A percentile compares a stretch with the other conserved stretches of the same genome.
Evolutionary conservation across 2,329 filamentous ascomycete species (phyloP).

Genomic region (Purpureocillium takamizusanense): DNA sequence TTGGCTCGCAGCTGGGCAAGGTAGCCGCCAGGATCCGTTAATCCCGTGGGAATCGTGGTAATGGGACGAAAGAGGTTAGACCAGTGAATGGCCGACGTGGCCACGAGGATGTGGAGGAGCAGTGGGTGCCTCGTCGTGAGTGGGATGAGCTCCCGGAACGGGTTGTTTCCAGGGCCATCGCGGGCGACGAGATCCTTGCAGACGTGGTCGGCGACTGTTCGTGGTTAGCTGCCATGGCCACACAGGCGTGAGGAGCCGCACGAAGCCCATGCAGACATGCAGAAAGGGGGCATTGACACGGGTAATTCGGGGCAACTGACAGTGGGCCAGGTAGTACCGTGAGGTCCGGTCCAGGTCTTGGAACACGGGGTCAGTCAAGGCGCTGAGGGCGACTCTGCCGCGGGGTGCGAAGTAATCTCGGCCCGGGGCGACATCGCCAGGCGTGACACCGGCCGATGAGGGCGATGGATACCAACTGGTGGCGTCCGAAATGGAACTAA

Average conservation of each 20-base stretch:
- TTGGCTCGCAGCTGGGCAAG: conserved; percentile 26
- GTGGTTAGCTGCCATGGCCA: conserved; percentile 10
- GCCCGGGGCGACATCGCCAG: too few species aligned
- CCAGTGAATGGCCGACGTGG: conserved; percentile 40
- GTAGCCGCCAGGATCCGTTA: conserved; percentile 26
- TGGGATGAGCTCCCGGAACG: conserved; percentile 39
- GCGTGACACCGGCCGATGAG: too few species aligned
- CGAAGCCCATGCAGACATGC: too few species aligned
- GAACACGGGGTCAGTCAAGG: conserved; percentile 44
- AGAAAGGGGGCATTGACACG: not conserved
- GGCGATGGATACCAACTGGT: too few species aligned
- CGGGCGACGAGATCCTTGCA: conserved; percentile 45
- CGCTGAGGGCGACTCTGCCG: conserved; percentile 7
- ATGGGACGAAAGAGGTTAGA: conserved; percentile 31
- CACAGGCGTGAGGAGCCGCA: too few species aligned
- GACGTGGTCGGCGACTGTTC: conserved; percentile 34
- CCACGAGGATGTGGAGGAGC: conserved; percentile 38
- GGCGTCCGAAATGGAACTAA: too few species aligned
- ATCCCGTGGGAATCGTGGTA: conserved; percentile 18
- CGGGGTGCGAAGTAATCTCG: not conserved
- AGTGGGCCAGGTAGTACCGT: conserved; percentile 40
- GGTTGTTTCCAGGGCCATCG: conserved; percentile 35
- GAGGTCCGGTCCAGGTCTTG: conserved; percentile 39
- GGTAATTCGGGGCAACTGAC: too few species aligned
- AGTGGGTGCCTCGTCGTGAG: conserved; percentile 35